Percentiles rank a stretch among this genome's conserved stretches.
These are phyloP conservation scores for Xylaria sp. DNA, from an alignment of 2,329 filamentous ascomycete genomes.

Conservation along the genomic window DNA sequence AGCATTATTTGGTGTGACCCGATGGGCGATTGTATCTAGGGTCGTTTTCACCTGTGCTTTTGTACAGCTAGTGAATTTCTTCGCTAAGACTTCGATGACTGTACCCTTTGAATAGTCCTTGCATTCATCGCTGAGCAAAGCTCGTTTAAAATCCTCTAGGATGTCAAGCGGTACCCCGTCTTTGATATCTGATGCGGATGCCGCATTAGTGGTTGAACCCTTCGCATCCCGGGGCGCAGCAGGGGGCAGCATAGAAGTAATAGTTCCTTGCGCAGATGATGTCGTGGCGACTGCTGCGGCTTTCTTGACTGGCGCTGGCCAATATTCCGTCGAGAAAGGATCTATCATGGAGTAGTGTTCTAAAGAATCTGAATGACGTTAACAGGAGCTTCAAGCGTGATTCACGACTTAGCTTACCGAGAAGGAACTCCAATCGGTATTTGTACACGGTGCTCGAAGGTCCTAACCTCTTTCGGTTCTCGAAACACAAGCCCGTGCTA, in stretches of 20 bases:
- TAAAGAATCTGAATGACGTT: slow-evolving; percentile 55
- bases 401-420: slow-evolving; percentile 62
- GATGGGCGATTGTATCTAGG: slow-evolving; percentile 71
- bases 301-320: slow-evolving; percentile 61
- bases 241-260: slow-evolving; percentile 43
- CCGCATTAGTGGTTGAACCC: slow-evolving; percentile 19
- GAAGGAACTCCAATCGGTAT: slow-evolving; percentile 79
- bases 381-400: slow-evolving; percentile 34
- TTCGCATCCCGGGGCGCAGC: slow-evolving; percentile 31
- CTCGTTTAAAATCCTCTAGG: slow-evolving; percentile 72
- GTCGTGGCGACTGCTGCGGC: slow-evolving; percentile 40
- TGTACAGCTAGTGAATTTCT: slow-evolving; percentile 75
- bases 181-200: slow-evolving; percentile 40
- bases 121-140: slow-evolving; percentile 72
- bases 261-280: slow-evolving; percentile 24
- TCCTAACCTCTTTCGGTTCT: slow-evolving; percentile 64
- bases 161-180: slow-evolving; percentile 67
- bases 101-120: slow-evolving; percentile 74
- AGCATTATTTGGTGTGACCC: slow-evolving; percentile 58
- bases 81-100: slow-evolving; percentile 78
- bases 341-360: slow-evolving; percentile 72
- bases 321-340: slow-evolving; percentile 85
- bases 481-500: slow-evolving; percentile 86
- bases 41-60: slow-evolving; percentile 78
- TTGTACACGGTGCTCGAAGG: slow-evolving; percentile 62